phyloP scores from a whole-genome alignment of 1,139 yeast species.

The Kazachstania sp. region DNA sequence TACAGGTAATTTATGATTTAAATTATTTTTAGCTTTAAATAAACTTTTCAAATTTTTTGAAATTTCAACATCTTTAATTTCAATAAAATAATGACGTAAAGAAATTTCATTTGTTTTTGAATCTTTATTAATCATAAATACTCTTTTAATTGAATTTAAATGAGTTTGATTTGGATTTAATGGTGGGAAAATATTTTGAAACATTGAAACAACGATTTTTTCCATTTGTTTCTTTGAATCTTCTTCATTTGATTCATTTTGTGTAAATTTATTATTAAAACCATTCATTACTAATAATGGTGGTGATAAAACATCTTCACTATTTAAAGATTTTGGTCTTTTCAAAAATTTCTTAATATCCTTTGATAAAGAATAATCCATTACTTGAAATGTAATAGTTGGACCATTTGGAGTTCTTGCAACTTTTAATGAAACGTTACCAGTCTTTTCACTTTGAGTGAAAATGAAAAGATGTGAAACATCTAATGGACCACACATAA shows the following conservation, averaged over 20 bases:
- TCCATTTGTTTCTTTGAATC: constrained; percentile 45
- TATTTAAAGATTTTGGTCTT: constrained; percentile 61
- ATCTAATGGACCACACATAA: constrained; percentile 96
- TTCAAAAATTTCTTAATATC: constrained; percentile 66
- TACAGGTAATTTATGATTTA: constrained; percentile 67
- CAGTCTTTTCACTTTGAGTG: constrained; percentile 69
- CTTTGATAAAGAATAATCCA: constrained; percentile 69
- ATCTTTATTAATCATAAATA: constrained; percentile 71
- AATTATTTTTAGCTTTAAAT: constrained; percentile 52
- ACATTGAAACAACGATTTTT: constrained; percentile 75
- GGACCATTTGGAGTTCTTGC: constrained; percentile 94
- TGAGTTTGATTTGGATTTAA: constrained; percentile 72
- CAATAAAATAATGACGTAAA: constrained; percentile 83
- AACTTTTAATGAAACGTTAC: constrained; percentile 72
- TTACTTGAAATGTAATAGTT: constrained; percentile 71
- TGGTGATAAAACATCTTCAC: constrained; percentile 64
- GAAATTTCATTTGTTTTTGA: constrained; percentile 65
- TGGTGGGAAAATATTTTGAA: constrained; percentile 95
- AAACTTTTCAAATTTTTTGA: constrained; percentile 72
- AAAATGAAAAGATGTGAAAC: constrained; percentile 83
- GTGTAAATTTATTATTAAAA: constrained; percentile 37
- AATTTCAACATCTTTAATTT: constrained; percentile 79
- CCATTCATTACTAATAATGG: constrained; percentile 91
- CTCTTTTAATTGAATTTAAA: constrained; percentile 70
- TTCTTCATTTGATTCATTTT: constrained; percentile 27